A percentile compares a stretch with the other conserved stretches of the same genome.
Conservation (phyloP, 768 basidiomycete genomes). For the Lentinus brumalis region DNA sequence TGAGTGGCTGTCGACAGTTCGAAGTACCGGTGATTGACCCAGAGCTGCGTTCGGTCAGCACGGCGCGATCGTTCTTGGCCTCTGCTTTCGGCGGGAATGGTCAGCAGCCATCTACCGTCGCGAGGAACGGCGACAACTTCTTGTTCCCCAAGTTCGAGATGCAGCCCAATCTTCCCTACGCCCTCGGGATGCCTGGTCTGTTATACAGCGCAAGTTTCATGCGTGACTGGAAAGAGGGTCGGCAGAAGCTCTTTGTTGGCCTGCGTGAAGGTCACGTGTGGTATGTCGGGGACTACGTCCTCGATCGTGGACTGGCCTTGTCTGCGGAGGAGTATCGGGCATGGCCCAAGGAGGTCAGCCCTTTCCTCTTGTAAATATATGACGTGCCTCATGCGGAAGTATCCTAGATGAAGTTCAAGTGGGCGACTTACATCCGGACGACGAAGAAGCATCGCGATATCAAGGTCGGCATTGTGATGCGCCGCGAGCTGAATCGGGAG, state of each 20-base stretch:
- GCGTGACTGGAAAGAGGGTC: slow-evolving; percentile 1
- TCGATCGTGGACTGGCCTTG: neutral
- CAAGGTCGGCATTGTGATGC: neutral
- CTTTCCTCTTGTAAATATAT: neutral
- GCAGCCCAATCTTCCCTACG: slow-evolving; percentile 16
- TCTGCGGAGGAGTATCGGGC: slow-evolving; percentile 1
- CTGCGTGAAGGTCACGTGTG: neutral
- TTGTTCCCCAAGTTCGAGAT: slow-evolving; percentile 10
- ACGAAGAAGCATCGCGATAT: neutral
- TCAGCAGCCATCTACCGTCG: neutral
- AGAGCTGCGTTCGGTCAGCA: neutral
- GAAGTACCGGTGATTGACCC: too few species aligned
- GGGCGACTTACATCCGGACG: neutral
- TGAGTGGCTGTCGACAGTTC: too few species aligned
- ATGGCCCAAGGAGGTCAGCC: neutral
- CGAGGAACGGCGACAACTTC: slow-evolving; percentile 1
- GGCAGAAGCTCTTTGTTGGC: neutral
- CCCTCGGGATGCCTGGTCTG: slow-evolving; percentile 13
- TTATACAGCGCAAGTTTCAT: slow-evolving; percentile 3
- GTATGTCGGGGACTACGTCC: slow-evolving; percentile 8
- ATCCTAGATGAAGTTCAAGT: neutral
- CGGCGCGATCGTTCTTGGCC: slow-evolving; percentile 12
- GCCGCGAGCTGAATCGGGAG: neutral
- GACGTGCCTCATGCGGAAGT: neutral
- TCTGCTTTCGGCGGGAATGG: slow-evolving; percentile 8